These are phyloP conservation scores for Coniochaeta sp. DNA, from an alignment of 2,329 filamentous ascomycete genomes.

Conservation along the genomic window DNA sequence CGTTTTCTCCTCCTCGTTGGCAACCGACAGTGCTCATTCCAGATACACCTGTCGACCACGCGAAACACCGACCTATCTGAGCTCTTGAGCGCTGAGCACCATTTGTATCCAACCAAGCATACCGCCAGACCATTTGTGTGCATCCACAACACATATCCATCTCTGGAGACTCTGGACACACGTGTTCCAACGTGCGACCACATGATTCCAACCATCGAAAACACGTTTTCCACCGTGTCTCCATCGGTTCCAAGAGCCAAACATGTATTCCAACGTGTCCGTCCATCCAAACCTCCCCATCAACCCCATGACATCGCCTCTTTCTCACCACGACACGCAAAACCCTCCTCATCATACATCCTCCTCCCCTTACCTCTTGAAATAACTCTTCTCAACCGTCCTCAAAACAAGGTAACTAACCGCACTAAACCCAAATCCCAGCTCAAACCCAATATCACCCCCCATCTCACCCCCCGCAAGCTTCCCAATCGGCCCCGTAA, in stretches of 20 bases:
- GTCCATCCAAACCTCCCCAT: too few species aligned
- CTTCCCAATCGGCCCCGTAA: constrained; percentile 57
- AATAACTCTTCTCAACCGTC: constrained; percentile 31
- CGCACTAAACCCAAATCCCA: constrained; percentile 55
- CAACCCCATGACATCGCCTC: not conserved
- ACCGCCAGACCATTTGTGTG: too few species aligned
- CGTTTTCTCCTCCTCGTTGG: not conserved
- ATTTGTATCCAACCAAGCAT: not conserved
- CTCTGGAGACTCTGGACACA: not conserved
- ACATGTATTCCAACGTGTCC: too few species aligned
- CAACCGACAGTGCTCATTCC: not conserved
- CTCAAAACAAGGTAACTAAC: constrained; percentile 44
- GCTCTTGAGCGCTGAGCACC: not conserved
- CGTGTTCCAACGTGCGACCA: not conserved
- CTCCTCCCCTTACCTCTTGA: constrained; percentile 22
- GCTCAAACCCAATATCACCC: constrained; percentile 47
- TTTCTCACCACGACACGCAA: not conserved
- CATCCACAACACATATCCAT: too few species aligned
- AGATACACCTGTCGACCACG: not conserved
- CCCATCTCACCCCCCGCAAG: constrained; percentile 46
- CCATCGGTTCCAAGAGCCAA: not conserved
- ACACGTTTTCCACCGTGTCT: not conserved
- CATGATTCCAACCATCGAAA: too few species aligned
- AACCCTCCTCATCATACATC: not conserved
- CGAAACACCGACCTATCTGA: not conserved